A percentile compares a stretch with the other conserved stretches of the same genome.
Evolutionary conservation across 1,284 basidiomycete species (phyloP).

Genomic region (Tremellales sp.): DNA sequence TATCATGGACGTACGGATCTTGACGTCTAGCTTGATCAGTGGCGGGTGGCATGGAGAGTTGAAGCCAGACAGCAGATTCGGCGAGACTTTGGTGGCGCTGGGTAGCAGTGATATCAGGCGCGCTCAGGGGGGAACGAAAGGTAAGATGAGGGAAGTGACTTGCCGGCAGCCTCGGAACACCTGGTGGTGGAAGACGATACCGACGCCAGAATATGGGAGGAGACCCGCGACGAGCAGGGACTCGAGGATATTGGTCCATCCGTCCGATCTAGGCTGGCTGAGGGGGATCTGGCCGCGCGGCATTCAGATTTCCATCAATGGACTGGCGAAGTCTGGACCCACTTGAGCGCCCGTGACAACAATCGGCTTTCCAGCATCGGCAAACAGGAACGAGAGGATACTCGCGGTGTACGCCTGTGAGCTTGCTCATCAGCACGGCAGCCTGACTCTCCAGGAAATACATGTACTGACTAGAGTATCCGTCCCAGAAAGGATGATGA

Average conservation of each 20-base stretch:
- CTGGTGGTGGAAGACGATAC: conserved; percentile 44
- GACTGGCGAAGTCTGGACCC: not conserved
- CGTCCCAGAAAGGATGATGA: conserved; percentile 43
- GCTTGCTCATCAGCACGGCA: not conserved
- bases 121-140: not conserved
- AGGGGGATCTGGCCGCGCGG: conserved; percentile 47
- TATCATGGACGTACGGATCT: conserved; percentile 36
- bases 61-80: conserved; percentile 42
- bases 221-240: conserved; percentile 39
- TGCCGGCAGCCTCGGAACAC: conserved; percentile 32
- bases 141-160: conserved; percentile 6
- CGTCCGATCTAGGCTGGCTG: conserved; percentile 39
- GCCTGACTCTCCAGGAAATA: conserved; percentile 1
- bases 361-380: conserved; percentile 42
- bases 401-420: conserved; percentile 41
- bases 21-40: conserved; percentile 43
- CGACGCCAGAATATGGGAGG: conserved; percentile 41
- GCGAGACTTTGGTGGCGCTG: conserved; percentile 39
- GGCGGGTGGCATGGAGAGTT: conserved; percentile 37
- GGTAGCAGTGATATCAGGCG: not conserved
- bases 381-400: conserved; percentile 44
- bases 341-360: conserved; percentile 37
- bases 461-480: conserved; percentile 38
- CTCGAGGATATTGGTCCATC: conserved; percentile 45
- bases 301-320: not conserved